These are phyloP conservation scores for Fragilaria radians DNA, from an alignment of 108 stramenopile species.

Conservation along the genomic window DNA sequence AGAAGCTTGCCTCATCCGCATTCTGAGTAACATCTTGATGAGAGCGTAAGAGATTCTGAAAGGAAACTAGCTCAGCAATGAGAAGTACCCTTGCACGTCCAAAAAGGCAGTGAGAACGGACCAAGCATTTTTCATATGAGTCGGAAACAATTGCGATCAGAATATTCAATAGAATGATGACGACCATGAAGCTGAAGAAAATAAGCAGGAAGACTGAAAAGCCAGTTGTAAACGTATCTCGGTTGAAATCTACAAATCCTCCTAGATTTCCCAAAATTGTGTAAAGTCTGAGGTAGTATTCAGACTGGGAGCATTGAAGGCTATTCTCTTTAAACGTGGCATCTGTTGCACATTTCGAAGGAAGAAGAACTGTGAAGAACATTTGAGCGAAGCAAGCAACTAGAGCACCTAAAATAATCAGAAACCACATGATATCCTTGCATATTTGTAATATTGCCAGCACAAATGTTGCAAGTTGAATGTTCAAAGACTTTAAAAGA, in stretches of 20 bases:
- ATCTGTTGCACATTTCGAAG: constrained; percentile 24
- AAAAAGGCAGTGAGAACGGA: constrained; percentile 38
- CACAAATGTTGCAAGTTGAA: constrained; percentile 53
- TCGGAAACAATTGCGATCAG: constrained; percentile 75
- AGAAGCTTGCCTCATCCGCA: not conserved
- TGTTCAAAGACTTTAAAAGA: constrained; percentile 49
- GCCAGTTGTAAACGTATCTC: constrained; percentile 23
- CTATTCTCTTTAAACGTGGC: not conserved
- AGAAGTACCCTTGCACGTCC: constrained; percentile 46
- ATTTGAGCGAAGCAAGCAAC: constrained; percentile 47
- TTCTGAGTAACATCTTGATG: not conserved
- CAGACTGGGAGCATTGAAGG: constrained; percentile 28
- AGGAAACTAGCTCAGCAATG: constrained; percentile 53
- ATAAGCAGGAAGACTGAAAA: constrained; percentile 38
- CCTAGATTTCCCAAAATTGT: constrained; percentile 33
- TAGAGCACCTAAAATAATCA: constrained; percentile 42
- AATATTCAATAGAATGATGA: constrained; percentile 32
- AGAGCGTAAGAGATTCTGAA: constrained; percentile 37
- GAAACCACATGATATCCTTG: constrained; percentile 55
- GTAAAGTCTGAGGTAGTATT: constrained; percentile 46
- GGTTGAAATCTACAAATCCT: constrained; percentile 32
- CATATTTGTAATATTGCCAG: constrained; percentile 44
- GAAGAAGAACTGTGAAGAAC: constrained; percentile 48
- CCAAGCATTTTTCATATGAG: constrained; percentile 50
- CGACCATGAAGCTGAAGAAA: constrained; percentile 37